Evolutionary conservation across 345 rosid species (phyloP), one percentile per base, ranked within the genome.

Genomic region (Euclidium syriacum): DNA sequence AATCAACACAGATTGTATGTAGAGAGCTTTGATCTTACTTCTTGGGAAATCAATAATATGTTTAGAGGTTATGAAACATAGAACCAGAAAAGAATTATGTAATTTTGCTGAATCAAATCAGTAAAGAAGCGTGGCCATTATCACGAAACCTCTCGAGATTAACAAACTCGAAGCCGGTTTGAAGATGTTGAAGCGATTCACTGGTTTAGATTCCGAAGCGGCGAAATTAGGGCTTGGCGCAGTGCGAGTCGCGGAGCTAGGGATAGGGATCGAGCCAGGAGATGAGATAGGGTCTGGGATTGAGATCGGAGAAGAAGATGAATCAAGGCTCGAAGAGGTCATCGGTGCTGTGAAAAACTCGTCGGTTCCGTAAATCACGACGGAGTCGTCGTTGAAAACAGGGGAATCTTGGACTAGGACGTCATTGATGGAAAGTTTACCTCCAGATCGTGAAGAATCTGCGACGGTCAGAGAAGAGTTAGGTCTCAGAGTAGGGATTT

Each of bases 41-140:
- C n/a, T n/a, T n/a, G n/a, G n/a, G n/a, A n/a, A n/a, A n/a, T n/a
- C n/a, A n/a, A n/a, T n/a, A n/a, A n/a, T n/a, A n/a, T n/a, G n/a
- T n/a, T n/a, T n/a, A n/a, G n/a, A n/a, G n/a, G n/a, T n/a, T n/a
- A n/a, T n/a, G n/a, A n/a, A n/a, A n/a, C n/a, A n/a, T n/a, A n/a
- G n/a, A n/a, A n/a, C n/a, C n/a, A n/a, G n/a, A n/a, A n/a, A n/a
- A n/a, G n/a, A n/a, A n/a, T n/a, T n/a, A n/a, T n/a, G n/a, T n/a
- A n/a, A n/a, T n/a, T n/a, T n/a, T n/a, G n/a, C n/a, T n/a, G n/a
- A n/a, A n/a, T n/a, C n/a, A n/a, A n/a, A n/a, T n/a, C n/a, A n/a
- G n/a, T n/a, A n/a, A 22, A 75, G 85, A 73, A 73, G 73, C 6
- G 75, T 65, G 3, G 75, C 75, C 75, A 76, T 70, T 8, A 73